Base-by-base conservation (phyloP, 2,329 filamentous ascomycete genomes). In the Trichoderma sp. region DNA sequence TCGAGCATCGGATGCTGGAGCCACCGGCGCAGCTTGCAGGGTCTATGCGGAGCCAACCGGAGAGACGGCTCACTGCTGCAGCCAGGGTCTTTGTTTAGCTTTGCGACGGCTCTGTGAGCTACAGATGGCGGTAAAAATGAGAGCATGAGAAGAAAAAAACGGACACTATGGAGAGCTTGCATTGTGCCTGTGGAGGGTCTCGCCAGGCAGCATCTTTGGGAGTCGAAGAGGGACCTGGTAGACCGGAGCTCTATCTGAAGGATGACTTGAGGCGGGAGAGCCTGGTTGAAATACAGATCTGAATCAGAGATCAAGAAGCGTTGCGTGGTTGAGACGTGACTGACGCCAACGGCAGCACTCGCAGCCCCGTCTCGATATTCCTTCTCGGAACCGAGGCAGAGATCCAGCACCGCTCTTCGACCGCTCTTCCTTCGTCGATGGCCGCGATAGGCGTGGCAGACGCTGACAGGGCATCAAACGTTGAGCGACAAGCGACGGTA, bases 111-210 rank as follows among this genome's bases (percentile, higher is more conserved):
- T 54, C 34, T 63, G 50, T 55, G 60, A 63, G 60, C 60, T 61
- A 43, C 58, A 55, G 48, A 63, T 54, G 60, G 60, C 60, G 60
- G 60, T 47, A 63, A 63, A 57, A 62, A 61, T 44, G 43, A 19
- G 28, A 45, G 17, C 7, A 44, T 52, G 34, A 52, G 24, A 28
- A 44, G 28, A 30, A n/a, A 30, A 24, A 47, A 28, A 39, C 43
- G 24, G 34, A n/a, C 47, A 41, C 47, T 14, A 14, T 39, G 34
- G 34, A 39, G 34, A 14, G 34, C 34, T 39, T 14, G 12, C 12
- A 63, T 28, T 54, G 50, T 50, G 48, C 39, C 50, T 34, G 54
- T 34, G 39, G 48, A 62, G 45, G 39, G 60, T 17, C 34, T 39
- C 39, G 59, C 19, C 21, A 48, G 50, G n/a, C 50, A n/a, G 59